Evolutionary conservation across 2,329 filamentous ascomycete species (phyloP), one percentile per base, ranked within the genome.

Genomic region (Ophiostoma perfectum): DNA sequence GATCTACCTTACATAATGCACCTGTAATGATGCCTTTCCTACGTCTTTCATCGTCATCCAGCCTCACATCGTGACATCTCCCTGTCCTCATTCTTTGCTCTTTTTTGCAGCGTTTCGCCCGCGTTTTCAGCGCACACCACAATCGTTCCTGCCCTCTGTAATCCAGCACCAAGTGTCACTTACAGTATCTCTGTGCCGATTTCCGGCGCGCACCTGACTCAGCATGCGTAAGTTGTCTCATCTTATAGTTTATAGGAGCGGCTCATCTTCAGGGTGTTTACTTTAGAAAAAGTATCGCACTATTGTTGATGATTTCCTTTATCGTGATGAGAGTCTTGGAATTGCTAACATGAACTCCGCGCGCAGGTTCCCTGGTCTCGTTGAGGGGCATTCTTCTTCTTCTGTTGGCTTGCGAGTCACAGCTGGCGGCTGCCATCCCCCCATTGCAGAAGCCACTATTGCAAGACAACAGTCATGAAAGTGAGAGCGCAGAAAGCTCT

Each of bases 371-470:
- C 9, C 44, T 60, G 38, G 8, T 64, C 38, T 12, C 60, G 5
- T 16, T 67, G 49, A 52, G 52, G 60, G 55, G 44, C 60, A 66
- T 47, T 65, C 36, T 39, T 7, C 63, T 70, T 27, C 39, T 69
- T 44, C 27, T 70, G 9, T 66, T 72, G 11, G 66, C 65, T 14
- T 63, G 64, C 18, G 63, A 52, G 18, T 65, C 44, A 38, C 67
- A 52, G 9, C 58, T 55, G 39, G 39, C 66, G 4, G 18, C 39
- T 0, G 71, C 68, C 45, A 44, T 18, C 1, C 68, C 68, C 4
- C 66, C 55, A 14, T 38, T 70, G 5, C 71, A 73, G 62, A 27
- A 64, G 14, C 66, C 70, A 5, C 55, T 73, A 4, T 52, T 18
- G 36, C 44, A 41, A 38, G 39, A 66, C 39, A 27, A 12, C n/a